Base-by-base conservation (phyloP, 106 monocot genomes). In the Acorus calamus region DNA sequence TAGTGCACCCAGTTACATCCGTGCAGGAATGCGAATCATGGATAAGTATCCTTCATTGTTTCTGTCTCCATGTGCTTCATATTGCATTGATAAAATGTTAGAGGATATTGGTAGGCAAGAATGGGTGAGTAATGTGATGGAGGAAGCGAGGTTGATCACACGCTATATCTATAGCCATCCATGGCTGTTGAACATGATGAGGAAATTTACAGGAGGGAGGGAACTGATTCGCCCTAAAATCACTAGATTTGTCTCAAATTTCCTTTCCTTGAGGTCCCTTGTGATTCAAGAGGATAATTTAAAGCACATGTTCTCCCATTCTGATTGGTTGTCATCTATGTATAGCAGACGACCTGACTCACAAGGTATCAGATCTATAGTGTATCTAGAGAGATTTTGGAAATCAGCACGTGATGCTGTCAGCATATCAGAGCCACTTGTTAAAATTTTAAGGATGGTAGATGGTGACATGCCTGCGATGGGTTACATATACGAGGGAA, bases 391-490 rank as follows among this genome's bases (percentile, higher is more conserved):
- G n/a, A 61, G 68, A 61, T 81, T 81, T 52, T 77, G 77, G 81
- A 77, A 66, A 73, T 64, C 81, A 10, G 77, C 81, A 42, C 73
- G 53, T 61, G 77, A 82, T 67, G 66, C 52, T 59, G 65, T 74
- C 12, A 59, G 53, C 28, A 44, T 82, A n/a, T 70, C 64, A 47
- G 82, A 77, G 56, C 82, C 74, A 2, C 66, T 82, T 70, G 53
- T 82, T 3, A 82, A 74, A 62, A 49, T 82, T 50, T 58, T 82
- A 61, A 80, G 80, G 53, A 48, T 73, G 13, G 77, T 81, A 28
- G 81, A 81, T 66, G 77, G 74, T 48, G 77, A 74, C 50, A 71
- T 77, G 77, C 77, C 82, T 50, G 70, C 82, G 11, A 77, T 82
- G 53, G 81, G 81, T 7, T 75, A 81, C 42, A 55, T 72, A 53